Conservation (phyloP, 257 asterid genomes). For the Thymus mandschuricus region DNA sequence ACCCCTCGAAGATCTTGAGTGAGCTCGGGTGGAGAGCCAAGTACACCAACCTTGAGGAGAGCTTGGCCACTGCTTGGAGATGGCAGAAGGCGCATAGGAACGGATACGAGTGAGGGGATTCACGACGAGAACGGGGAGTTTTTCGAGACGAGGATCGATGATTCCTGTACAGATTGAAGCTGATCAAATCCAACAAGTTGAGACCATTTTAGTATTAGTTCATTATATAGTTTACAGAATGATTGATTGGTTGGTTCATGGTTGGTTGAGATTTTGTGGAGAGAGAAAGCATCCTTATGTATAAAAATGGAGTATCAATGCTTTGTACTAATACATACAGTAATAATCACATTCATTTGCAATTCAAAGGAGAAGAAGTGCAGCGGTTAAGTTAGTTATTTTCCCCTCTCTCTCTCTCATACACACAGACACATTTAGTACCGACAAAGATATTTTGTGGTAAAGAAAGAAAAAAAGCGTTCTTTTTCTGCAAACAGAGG, state of each 20-base stretch:
- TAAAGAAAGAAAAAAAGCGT: neutral
- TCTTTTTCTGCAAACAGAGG: neutral
- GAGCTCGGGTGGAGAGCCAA: conserved; percentile 80
- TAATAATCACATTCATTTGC: neutral
- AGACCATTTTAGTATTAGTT: neutral
- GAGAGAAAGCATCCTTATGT: neutral
- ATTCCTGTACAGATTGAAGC: conserved; percentile 1
- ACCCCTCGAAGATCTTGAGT: conserved; percentile 71
- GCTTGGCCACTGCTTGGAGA: conserved; percentile 83
- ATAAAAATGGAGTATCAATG: neutral
- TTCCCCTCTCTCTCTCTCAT: no score
- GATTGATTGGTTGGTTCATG: neutral
- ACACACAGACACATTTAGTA: neutral
- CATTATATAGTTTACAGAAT: neutral
- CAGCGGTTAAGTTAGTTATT: neutral
- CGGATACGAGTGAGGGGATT: conserved; percentile 49
- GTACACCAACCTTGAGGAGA: conserved; percentile 69
- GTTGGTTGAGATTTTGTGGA: neutral
- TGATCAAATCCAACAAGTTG: neutral
- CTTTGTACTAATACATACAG: neutral
- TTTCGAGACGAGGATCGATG: neutral
- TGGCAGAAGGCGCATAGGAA: conserved; percentile 90
- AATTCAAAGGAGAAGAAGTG: neutral
- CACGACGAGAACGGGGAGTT: neutral
- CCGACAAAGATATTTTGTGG: neutral